phyloP scores from a whole-genome alignment of 1,284 basidiomycete genomes.

The Irpex rosettiformis region DNA sequence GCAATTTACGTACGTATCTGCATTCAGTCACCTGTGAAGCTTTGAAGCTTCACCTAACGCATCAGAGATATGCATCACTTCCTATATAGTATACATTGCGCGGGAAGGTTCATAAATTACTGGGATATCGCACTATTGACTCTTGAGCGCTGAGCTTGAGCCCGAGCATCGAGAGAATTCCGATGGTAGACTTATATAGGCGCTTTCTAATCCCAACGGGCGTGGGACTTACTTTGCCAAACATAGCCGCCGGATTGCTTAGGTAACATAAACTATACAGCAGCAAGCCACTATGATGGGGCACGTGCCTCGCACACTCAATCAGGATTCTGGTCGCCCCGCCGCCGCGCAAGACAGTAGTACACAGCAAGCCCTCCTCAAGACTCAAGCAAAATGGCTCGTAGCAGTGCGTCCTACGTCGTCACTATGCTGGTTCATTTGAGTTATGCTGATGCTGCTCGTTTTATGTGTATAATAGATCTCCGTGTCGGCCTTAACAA shows the following conservation, averaged over 20 bases:
- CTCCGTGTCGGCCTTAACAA: slow-evolving; percentile 89
- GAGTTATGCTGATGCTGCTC: slow-evolving; percentile 7
- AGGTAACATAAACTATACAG: slow-evolving; percentile 41
- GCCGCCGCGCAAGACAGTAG: slow-evolving; percentile 20
- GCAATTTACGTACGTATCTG: no score
- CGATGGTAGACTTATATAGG: no score
- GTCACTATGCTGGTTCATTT: slow-evolving; percentile 1
- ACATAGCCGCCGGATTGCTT: no score
- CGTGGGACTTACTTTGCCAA: no score
- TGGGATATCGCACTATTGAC: not conserved
- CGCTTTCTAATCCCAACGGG: not conserved
- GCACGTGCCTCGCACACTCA: slow-evolving; percentile 23
- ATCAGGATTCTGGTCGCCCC: slow-evolving; percentile 9
- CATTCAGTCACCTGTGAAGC: no score
- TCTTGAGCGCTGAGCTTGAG: not conserved
- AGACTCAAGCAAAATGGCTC: slow-evolving; percentile 69
- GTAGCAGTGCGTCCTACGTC: slow-evolving; percentile 50
- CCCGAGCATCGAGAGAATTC: no score
- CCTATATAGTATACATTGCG: no score
- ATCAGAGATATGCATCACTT: no score
- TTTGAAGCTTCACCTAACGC: no score
- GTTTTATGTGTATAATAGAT: slow-evolving; percentile 50
- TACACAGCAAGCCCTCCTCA: slow-evolving; percentile 41
- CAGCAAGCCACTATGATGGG: slow-evolving; percentile 31
- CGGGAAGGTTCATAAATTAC: not conserved